These are phyloP conservation scores for Gonium pectorale DNA, from an alignment of 139 green algal genomes.

Conservation along the genomic window DNA sequence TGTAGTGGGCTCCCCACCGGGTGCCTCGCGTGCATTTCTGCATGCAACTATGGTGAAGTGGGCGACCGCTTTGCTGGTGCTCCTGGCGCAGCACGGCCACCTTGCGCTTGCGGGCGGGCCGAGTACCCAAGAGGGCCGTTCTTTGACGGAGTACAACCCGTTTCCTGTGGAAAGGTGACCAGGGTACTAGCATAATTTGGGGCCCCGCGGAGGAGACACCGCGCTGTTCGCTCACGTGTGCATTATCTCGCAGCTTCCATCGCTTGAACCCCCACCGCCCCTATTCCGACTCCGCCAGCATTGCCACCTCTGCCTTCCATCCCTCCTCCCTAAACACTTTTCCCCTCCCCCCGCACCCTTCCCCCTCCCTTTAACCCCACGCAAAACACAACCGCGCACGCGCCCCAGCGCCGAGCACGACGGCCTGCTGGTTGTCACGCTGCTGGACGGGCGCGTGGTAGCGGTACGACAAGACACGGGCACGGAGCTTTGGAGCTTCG, in stretches of 20 bases:
- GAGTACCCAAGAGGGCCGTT: neutral
- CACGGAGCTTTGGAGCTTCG: constrained; percentile 80
- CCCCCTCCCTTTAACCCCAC: neutral
- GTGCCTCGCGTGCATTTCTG: too few relatives aligned
- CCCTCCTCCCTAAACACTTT: neutral
- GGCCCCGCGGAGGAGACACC: neutral
- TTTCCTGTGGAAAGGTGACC: neutral
- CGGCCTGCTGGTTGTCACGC: constrained; percentile 76
- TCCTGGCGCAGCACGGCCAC: too few relatives aligned
- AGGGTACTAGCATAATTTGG: too few relatives aligned
- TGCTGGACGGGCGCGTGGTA: constrained; percentile 87
- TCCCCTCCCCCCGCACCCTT: neutral
- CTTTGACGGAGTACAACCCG: constrained; percentile 4
- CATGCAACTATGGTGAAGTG: too few relatives aligned
- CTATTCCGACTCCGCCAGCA: too few relatives aligned
- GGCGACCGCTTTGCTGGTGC: too few relatives aligned
- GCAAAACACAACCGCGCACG: neutral
- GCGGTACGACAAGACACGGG: constrained; percentile 79
- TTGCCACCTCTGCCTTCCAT: neutral
- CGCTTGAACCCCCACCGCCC: neutral
- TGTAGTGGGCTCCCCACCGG: too few relatives aligned
- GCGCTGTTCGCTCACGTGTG: neutral
- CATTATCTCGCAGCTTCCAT: neutral
- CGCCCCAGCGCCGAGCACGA: neutral
- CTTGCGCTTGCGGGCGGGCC: too few relatives aligned